Percentiles rank a stretch among this genome's conserved stretches.
Conservation (phyloP, 768 basidiomycete genomes). For the Suillus plorans region DNA sequence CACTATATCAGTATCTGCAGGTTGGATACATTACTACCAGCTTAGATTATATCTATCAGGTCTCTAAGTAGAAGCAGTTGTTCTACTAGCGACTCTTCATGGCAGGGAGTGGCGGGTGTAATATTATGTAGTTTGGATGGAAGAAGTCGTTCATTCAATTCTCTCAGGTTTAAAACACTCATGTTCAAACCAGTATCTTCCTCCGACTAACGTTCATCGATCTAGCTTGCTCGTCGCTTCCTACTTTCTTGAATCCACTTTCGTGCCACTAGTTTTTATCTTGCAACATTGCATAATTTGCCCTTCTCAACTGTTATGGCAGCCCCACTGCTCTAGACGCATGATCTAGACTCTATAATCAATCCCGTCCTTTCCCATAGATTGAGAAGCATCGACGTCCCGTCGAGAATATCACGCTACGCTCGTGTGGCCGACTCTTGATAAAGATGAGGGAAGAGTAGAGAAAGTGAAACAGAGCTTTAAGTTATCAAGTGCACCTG, state of each 20-base stretch:
- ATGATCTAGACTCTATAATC: too few species aligned
- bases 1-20: background rate
- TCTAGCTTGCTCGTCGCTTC: conserved; percentile 30
- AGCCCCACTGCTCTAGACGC: too few species aligned
- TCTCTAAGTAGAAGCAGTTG: background rate
- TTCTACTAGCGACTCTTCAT: too few species aligned
- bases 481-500: too few species aligned
- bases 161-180: conserved; percentile 26
- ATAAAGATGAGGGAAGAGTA: too few species aligned
- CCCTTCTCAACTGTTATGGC: conserved; percentile 30
- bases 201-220: conserved; percentile 25
- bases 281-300: background rate
- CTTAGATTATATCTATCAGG: background rate
- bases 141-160: background rate
- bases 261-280: background rate
- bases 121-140: background rate
- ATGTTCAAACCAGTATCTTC: conserved; percentile 29
- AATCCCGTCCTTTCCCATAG: too few species aligned
- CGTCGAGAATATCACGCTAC: too few species aligned
- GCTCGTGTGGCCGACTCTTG: too few species aligned
- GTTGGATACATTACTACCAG: background rate
- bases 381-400: too few species aligned
- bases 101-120: background rate
- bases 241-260: conserved; percentile 32
- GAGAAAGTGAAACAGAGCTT: too few species aligned